Evolutionary conservation across 208 protist species (phyloP).

Genomic region (Lotmaria passim): DNA sequence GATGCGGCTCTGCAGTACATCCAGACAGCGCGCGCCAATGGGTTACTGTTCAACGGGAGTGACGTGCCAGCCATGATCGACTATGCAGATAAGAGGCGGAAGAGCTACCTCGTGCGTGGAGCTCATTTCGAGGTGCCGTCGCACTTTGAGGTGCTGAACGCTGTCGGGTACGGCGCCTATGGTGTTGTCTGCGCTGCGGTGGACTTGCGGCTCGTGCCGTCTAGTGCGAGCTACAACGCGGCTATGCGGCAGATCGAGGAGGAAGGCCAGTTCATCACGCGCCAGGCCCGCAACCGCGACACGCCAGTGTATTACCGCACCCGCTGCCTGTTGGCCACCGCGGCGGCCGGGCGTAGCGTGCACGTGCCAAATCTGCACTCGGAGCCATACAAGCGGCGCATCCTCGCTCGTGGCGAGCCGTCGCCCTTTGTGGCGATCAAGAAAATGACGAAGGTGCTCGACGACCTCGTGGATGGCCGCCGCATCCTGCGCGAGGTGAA

Average conservation of each 20-base stretch:
- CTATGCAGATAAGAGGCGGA: conserved; percentile 32
- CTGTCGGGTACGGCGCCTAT: conserved; percentile 74
- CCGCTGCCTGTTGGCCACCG: conserved; percentile 4
- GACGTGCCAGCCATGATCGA: conserved; percentile 23
- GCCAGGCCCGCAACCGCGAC: conserved; percentile 11
- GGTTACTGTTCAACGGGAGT: conserved; percentile 30
- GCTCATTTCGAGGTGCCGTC: conserved; percentile 62
- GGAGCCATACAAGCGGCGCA: conserved; percentile 41
- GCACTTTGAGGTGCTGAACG: conserved; percentile 67
- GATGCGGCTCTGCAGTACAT: conserved; percentile 34
- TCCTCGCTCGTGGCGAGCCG: conserved; percentile 20
- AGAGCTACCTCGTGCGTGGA: conserved; percentile 60
- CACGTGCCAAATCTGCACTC: conserved; percentile 35
- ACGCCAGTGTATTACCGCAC: conserved; percentile 33
- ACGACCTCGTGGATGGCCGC: conserved; percentile 94
- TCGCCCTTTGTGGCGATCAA: conserved; percentile 95
- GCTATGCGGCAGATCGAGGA: conserved; percentile 38
- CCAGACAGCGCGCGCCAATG: conserved; percentile 30
- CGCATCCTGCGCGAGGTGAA: conserved; percentile 94
- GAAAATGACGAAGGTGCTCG: conserved; percentile 93
- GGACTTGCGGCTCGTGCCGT: conserved; percentile 50
- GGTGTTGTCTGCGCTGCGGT: conserved; percentile 77
- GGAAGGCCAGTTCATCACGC: conserved; percentile 32
- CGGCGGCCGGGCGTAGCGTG: conserved; percentile 12
- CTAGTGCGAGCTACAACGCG: conserved; percentile 45